phyloP scores from a whole-genome alignment of 805 yeast species.

The Candida jianshihensis region DNA sequence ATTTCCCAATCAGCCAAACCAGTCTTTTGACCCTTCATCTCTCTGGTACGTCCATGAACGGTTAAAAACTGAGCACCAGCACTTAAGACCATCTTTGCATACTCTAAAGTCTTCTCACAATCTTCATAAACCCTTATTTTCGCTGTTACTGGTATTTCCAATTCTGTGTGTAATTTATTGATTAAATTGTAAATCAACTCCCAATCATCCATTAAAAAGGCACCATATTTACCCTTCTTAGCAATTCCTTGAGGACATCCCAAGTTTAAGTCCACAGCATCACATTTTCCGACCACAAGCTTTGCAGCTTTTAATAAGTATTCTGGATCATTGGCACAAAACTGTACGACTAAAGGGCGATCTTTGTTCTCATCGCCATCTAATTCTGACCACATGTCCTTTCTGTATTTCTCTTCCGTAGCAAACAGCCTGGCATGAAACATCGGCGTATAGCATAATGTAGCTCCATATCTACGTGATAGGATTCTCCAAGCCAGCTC shows the following conservation, averaged over 20 bases:
- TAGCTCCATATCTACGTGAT: slow-evolving; percentile 86
- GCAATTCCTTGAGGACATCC: slow-evolving; percentile 99
- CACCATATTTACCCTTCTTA: slow-evolving; percentile 87
- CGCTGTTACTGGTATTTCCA: slow-evolving; percentile 88
- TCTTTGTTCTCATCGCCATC: slow-evolving; percentile 72
- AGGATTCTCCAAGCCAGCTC: slow-evolving; percentile 93
- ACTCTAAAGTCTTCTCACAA: slow-evolving; percentile 72
- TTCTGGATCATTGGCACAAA: slow-evolving; percentile 94
- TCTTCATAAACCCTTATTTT: slow-evolving; percentile 88
- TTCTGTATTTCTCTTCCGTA: slow-evolving; percentile 72
- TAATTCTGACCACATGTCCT: slow-evolving; percentile 58
- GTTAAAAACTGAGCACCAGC: slow-evolving; percentile 97
- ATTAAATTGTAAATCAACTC: slow-evolving; percentile 67
- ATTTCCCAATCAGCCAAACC: slow-evolving; percentile 93
- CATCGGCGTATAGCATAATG: slow-evolving; percentile 95
- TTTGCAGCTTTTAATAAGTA: slow-evolving; percentile 75
- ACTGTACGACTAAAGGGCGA: slow-evolving; percentile 88
- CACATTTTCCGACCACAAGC: slow-evolving; percentile 75
- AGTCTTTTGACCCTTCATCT: slow-evolving; percentile 94
- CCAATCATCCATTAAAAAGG: slow-evolving; percentile 98
- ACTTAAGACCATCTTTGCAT: slow-evolving; percentile 79
- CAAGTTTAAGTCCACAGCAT: slow-evolving; percentile 90
- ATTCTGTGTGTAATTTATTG: slow-evolving; percentile 61
- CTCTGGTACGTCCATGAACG: slow-evolving; percentile 93
- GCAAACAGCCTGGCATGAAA: slow-evolving; percentile 88